Percentiles rank a stretch among this genome's conserved stretches.
Conservation (phyloP, 306 rosid species). For the Sesbania bispinosa region DNA sequence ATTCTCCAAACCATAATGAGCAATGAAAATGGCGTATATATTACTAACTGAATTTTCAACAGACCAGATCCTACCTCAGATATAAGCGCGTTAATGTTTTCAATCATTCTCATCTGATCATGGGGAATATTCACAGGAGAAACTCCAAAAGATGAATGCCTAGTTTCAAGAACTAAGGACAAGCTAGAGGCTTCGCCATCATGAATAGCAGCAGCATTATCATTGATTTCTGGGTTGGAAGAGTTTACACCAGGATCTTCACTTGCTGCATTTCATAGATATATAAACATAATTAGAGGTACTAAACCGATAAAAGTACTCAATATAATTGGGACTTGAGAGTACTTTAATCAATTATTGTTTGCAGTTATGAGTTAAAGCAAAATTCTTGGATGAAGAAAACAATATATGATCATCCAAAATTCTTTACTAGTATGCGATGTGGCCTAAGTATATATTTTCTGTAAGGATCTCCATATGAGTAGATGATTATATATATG, state of each 20-base stretch:
- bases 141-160: conserved; percentile 43
- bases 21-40: neutral
- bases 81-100: conserved; percentile 73
- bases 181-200: conserved; percentile 39
- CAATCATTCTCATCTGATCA: conserved; percentile 74
- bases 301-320: neutral
- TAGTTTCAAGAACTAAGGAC: conserved; percentile 37
- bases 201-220: conserved; percentile 32
- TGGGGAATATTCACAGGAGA: conserved; percentile 60
- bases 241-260: conserved; percentile 40
- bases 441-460: neutral
- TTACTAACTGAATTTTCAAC: neutral
- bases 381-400: neutral
- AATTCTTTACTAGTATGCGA: neutral
- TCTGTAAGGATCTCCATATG: neutral
- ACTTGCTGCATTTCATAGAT: conserved; percentile 42
- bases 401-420: conserved; percentile 11
- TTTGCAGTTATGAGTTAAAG: conserved; percentile 2
- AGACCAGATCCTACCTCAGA: conserved; percentile 68
- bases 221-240: conserved; percentile 38
- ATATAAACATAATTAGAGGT: conserved; percentile 13
- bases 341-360: neutral
- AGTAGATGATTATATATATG: neutral
- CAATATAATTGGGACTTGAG: neutral
- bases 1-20: conserved; percentile 10